Conservation (phyloP, 2,329 filamentous ascomycete species). For the Pochonia chlamydosporia region DNA sequence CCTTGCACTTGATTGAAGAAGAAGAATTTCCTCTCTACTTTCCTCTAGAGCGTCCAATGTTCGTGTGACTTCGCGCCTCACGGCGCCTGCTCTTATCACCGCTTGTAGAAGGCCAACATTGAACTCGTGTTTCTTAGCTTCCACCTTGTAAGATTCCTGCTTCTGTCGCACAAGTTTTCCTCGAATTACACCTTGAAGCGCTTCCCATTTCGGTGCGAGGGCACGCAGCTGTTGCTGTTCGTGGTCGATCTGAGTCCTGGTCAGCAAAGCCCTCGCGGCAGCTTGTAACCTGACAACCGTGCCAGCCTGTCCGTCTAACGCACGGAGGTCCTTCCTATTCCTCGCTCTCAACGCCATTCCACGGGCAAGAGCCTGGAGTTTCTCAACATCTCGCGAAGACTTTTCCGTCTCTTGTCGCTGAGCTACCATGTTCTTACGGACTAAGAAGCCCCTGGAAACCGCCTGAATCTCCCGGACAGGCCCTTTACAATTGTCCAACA, state of each 20-base stretch:
- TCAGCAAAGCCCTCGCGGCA: conserved; percentile 56
- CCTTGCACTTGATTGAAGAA: conserved; percentile 54
- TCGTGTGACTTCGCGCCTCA: conserved; percentile 43
- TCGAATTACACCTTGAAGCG: conserved; percentile 34
- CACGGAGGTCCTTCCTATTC: conserved; percentile 46
- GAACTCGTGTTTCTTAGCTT: conserved; percentile 38
- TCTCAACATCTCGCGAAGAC: conserved; percentile 45
- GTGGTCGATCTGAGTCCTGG: conserved; percentile 45
- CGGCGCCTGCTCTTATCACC: conserved; percentile 47
- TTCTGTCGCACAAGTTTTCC: conserved; percentile 43
- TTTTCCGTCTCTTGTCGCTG: conserved; percentile 51
- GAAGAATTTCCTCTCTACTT: conserved; percentile 39
- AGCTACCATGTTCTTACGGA: conserved; percentile 50
- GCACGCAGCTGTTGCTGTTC: conserved; percentile 46
- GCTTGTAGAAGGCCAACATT: conserved; percentile 44
- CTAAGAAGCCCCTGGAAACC: conserved; percentile 60
- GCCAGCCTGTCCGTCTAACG: conserved; percentile 44
- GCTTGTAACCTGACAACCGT: conserved; percentile 58
- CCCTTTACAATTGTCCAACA: conserved; percentile 56
- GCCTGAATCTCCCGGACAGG: conserved; percentile 62
- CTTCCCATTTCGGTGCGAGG: conserved; percentile 44
- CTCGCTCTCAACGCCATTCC: conserved; percentile 58
- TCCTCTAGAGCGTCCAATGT: conserved; percentile 42
- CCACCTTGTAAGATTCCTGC: conserved; percentile 37
- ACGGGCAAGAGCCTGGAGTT: conserved; percentile 61